Evolutionary conservation across 139 green algal genomes (phyloP), one percentile per base, ranked within the genome.

Genomic region (Trebouxia sp.): DNA sequence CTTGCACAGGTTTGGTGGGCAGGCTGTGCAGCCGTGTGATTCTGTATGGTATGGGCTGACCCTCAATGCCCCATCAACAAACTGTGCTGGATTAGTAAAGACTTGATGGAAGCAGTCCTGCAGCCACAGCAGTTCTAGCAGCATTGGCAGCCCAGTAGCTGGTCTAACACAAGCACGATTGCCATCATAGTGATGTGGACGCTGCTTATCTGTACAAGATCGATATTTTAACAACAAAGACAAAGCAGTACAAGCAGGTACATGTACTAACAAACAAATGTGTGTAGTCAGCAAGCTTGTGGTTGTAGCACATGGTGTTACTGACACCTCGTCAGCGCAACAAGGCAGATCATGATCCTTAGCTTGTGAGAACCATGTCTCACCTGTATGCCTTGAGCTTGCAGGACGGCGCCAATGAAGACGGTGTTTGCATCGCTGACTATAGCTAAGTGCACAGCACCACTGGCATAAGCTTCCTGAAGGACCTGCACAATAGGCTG

Each of bases 1-100:
- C 50, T 87, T 87, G 83, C 83, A 87, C n/a, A 87, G 69, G 42
- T 87, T 87, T 15, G 76, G 32, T 8, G 83, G 83, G 75, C 83
- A 87, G 17, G n/a, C 48, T 28, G 41, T n/a, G 65, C 83, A 87
- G 26, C 80, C 72, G 41, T 83, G 83, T 9, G 79, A 62, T 8
- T 56, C 22, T 39, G 66, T 39, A 72, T 85, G 80, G 75, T 83
- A 77, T 4, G 83, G 83, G 12, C 11, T 35, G 30, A 87, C 80
- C 7, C 80, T 77, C 51, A 87, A 76, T 20, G 70, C 83, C 3
- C 83, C 83, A 7, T 65, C n/a, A 5, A 28, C 14, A 51, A 77
- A 87, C 8, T n/a, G n/a, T 24, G 83, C 83, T 35, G 80, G 83
- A 53, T 87, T 87, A 11, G 80, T 87, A 30, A 78, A 41, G 32